Percentiles rank a stretch among this genome's conserved stretches.
Evolutionary conservation across 2,329 filamentous ascomycete genomes (phyloP).

Genomic region (Pseudogymnoascus sp.): DNA sequence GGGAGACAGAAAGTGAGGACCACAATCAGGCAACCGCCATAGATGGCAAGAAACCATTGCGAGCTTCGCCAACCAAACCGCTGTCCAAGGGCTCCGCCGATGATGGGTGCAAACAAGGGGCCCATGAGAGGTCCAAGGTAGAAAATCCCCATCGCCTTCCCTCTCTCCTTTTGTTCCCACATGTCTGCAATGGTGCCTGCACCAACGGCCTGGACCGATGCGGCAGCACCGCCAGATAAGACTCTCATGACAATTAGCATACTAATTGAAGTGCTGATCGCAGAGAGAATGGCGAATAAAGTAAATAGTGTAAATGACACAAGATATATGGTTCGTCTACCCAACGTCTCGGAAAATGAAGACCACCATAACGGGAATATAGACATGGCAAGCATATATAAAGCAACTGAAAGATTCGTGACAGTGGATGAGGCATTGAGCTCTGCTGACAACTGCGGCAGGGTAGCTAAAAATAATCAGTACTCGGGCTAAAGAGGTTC

Average conservation of each 20-base stretch:
- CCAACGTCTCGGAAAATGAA: constrained; percentile 64
- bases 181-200: constrained; percentile 77
- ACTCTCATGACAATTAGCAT: constrained; percentile 74
- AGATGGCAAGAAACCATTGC: constrained; percentile 68
- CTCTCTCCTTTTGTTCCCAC: constrained; percentile 65
- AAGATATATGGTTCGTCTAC: constrained; percentile 71
- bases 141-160: constrained; percentile 73
- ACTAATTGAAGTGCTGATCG: constrained; percentile 57
- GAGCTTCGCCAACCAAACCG: constrained; percentile 65
- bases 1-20: constrained; percentile 53
- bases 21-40: constrained; percentile 50
- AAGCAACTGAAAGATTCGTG: constrained; percentile 65
- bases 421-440: constrained; percentile 55
- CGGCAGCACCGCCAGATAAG: constrained; percentile 65
- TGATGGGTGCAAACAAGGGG: constrained; percentile 65
- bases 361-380: constrained; percentile 81
- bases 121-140: constrained; percentile 71
- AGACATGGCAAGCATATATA: constrained; percentile 77
- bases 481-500: background rate
- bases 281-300: constrained; percentile 61
- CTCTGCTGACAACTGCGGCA: constrained; percentile 53
- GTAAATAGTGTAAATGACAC: constrained; percentile 64
- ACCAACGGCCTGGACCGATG: constrained; percentile 73
- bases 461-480: constrained; percentile 45
- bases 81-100: constrained; percentile 65